Evolutionary conservation across 495 filamentous ascomycete species (phyloP), one percentile per base, ranked within the genome.

Genomic region (Penicillium roqueforti): DNA sequence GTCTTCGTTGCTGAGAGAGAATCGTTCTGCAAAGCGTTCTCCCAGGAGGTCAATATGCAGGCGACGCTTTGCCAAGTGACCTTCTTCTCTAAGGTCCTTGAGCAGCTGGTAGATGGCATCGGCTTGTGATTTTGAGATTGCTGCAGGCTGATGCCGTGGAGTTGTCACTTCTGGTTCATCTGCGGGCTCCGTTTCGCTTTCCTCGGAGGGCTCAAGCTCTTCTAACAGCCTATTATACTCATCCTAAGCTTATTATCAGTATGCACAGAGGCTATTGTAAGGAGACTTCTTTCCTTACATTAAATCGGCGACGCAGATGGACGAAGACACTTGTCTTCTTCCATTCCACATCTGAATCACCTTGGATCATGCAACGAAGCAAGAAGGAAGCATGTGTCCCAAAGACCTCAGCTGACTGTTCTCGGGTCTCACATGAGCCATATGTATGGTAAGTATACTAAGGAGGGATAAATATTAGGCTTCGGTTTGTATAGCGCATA

Each of bases 311-410:
- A 42, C 66, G 72, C 26, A 82, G 73, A 61, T 84, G 75, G 28
- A 70, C 63, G 54, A 78, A 79, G 8, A 86, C 64, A 51, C 72
- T 74, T 8, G 77, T 83, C 43, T 73, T 73, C 20, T 63, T 67
- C 84, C 84, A 87, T 20, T 73, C 66, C 26, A 83, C 63, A 29
- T 72, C 74, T 61, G 82, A 77, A 48, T 80, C 78, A 3, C 67
- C 74, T 44, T 76, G 78, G 8, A 84, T 59, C 81, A 87, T 85
- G 11, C 75, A 76, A 26, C 78, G 73, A 3, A 86, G 68, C 41
- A 87, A 59, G 58, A 83, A 84, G 29, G 70, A 40, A 28, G 70
- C 68, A 61, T 86, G 82, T 51, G 77, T 71, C 40, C 80, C 68
- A 48, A 85, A 80, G 1, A 73, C 69, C 32, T 76, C 73, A 7